A percentile compares a stretch with the other conserved stretches of the same genome.
phyloP scores from a whole-genome alignment of 441 rosid genomes.

The Populus hybrid region DNA sequence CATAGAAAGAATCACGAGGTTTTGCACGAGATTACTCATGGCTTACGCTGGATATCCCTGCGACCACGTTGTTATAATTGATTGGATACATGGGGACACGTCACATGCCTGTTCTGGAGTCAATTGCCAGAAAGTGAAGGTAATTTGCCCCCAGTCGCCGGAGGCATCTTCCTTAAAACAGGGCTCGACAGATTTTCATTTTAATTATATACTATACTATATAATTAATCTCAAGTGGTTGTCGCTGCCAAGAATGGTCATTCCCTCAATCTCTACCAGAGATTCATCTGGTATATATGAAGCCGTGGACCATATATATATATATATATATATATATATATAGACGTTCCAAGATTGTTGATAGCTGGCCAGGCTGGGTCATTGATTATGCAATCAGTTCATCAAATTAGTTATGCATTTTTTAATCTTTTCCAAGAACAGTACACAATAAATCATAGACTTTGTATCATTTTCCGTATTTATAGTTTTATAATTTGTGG shows the following conservation, averaged over 20 bases:
- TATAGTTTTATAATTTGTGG: too few species aligned
- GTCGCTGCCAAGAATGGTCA: not conserved
- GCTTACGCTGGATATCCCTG: not conserved
- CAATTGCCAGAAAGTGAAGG: conserved; percentile 5
- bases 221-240: not conserved
- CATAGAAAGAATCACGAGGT: not conserved
- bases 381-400: too few species aligned
- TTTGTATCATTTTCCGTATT: too few species aligned
- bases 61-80: not conserved
- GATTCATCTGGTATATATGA: too few species aligned
- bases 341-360: too few species aligned
- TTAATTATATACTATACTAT: too few species aligned
- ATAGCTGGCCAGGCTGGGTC: too few species aligned
- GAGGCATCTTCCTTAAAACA: not conserved
- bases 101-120: conserved; percentile 13
- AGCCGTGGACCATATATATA: too few species aligned
- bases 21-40: conserved; percentile 10
- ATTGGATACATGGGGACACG: not conserved
- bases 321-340: too few species aligned
- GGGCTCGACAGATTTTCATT: not conserved
- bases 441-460: too few species aligned
- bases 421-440: too few species aligned
- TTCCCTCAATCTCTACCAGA: not conserved
- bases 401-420: too few species aligned
- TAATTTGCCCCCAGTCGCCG: not conserved